Percentiles rank a stretch among this genome's conserved stretches.
These are phyloP conservation scores for Acacia acuminata DNA, from an alignment of 306 rosid genomes.

Conservation along the genomic window DNA sequence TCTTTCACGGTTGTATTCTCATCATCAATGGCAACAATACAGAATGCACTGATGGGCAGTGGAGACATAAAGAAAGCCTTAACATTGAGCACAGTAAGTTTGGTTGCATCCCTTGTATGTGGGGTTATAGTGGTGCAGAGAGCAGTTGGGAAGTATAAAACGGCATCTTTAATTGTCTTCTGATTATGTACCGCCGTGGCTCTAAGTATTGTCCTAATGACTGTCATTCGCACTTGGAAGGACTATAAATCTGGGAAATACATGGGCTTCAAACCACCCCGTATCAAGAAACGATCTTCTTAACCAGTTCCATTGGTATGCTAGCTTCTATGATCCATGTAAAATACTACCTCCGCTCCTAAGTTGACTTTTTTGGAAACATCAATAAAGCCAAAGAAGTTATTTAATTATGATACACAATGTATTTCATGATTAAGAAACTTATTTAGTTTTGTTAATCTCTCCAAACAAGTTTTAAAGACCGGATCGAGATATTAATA, in stretches of 20 bases:
- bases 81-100: slow-evolving; percentile 56
- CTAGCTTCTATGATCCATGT: background rate
- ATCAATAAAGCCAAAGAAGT: too few species aligned
- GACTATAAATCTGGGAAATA: slow-evolving; percentile 57
- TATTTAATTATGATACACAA: too few species aligned
- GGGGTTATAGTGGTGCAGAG: slow-evolving; percentile 65
- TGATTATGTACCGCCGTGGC: slow-evolving; percentile 72
- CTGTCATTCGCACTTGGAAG: slow-evolving; percentile 58
- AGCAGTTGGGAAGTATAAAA: slow-evolving; percentile 62
- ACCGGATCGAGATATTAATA: too few species aligned
- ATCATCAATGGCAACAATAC: slow-evolving; percentile 78
- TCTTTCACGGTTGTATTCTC: slow-evolving; percentile 95
- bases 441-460: too few species aligned
- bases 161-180: slow-evolving; percentile 77
- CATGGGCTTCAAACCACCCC: slow-evolving; percentile 82
- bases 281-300: slow-evolving; percentile 39
- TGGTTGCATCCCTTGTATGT: slow-evolving; percentile 60
- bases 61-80: slow-evolving; percentile 54
- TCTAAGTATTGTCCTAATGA: slow-evolving; percentile 70
- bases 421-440: too few species aligned
- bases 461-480: too few species aligned
- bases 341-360: background rate
- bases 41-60: slow-evolving; percentile 74
- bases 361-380: too few species aligned
- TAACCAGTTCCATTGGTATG: background rate